Evolutionary conservation across 2,329 filamentous ascomycete species (phyloP).

Genomic region (Cladosporium velox): DNA sequence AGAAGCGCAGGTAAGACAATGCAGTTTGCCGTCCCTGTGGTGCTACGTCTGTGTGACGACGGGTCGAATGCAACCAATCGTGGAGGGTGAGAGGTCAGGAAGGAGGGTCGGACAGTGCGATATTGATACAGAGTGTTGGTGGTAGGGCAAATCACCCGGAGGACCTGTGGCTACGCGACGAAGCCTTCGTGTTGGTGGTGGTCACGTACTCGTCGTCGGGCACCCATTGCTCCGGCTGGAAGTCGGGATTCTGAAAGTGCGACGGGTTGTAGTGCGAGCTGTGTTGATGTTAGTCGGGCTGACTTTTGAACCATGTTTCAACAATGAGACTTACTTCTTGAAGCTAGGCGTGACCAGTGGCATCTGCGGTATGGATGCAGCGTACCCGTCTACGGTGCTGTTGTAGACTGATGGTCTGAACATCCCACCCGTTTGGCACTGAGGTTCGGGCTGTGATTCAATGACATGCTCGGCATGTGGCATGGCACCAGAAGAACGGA

Average conservation of each 20-base stretch:
- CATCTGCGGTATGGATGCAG: conserved; percentile 40
- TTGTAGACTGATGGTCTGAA: conserved; percentile 52
- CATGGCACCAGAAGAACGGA: conserved; percentile 27
- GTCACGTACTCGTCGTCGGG: conserved; percentile 49
- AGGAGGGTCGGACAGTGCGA: conserved; percentile 24
- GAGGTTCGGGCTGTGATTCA: conserved; percentile 26
- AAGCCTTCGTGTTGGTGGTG: conserved; percentile 30
- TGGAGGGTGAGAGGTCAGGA: conserved; percentile 24
- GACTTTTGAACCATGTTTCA: background rate
- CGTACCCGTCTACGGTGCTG: conserved; percentile 6
- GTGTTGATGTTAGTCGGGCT: conserved; percentile 18
- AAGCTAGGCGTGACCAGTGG: conserved; percentile 54
- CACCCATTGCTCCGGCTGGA: conserved; percentile 55
- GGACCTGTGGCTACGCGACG: conserved; percentile 32
- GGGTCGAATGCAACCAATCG: conserved; percentile 24
- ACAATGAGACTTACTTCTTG: conserved; percentile 44
- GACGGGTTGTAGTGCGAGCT: conserved; percentile 56
- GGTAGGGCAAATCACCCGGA: conserved; percentile 31
- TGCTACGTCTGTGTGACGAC: conserved; percentile 28
- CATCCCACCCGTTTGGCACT: conserved; percentile 38
- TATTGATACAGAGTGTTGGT: conserved; percentile 45
- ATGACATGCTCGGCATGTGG: conserved; percentile 27
- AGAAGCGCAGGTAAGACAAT: conserved; percentile 23
- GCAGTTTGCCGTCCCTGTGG: conserved; percentile 29
- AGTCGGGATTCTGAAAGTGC: conserved; percentile 55